Base-by-base conservation (phyloP, 768 basidiomycete species). In the Termitomyces sp. region DNA sequence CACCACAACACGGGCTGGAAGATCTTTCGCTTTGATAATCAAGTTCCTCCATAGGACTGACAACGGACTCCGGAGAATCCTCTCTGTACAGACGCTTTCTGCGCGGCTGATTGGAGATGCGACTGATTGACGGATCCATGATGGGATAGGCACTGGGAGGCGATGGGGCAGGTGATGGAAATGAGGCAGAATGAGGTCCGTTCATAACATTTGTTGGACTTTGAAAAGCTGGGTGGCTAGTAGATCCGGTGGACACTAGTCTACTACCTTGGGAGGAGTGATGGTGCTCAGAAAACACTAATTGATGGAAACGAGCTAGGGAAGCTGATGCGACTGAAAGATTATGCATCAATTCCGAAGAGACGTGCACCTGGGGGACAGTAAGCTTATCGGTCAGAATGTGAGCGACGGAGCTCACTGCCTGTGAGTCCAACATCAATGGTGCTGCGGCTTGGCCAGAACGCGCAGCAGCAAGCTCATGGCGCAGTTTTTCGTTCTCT, bases 231-330 rank as follows among this genome's bases (percentile, higher is more conserved):
- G 49, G 27, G 22, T 52, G 34, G 47, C 58, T 53, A 26, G 57
- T 43, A 43, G 62, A 51, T 49, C 58, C 37, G 47, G 53, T 48
- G 42, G 63, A 53, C 20, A 14, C n/a, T 31, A 60, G 31, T 54
- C 48, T 51, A 55, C 47, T 29, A 54, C 31, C 29, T 46, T 46
- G 60, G 43, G 55, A 46, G 46, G 48, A 46, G 42, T 51, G 61
- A 55, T 61, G 46, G n/a, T 42, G 67, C 58, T 74, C 66, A 42
- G 75, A 56, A 59, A 79, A 79, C 1, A 75, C 74, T 37, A 81
- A 62, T 56, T 77, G 73, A 51, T 83, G 81, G 61, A 85, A 86
- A 53, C 74, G 80, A 43, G 74, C 66, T 37, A 86, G 65, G n/a
- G 82, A 79, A n/a, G 72, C 71, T 7, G 77, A 75, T 2, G 79